Percentiles rank a stretch among this genome's conserved stretches.
Evolutionary conservation across 1,284 basidiomycete genomes (phyloP).

Genomic region (Trichosporon asahii): DNA sequence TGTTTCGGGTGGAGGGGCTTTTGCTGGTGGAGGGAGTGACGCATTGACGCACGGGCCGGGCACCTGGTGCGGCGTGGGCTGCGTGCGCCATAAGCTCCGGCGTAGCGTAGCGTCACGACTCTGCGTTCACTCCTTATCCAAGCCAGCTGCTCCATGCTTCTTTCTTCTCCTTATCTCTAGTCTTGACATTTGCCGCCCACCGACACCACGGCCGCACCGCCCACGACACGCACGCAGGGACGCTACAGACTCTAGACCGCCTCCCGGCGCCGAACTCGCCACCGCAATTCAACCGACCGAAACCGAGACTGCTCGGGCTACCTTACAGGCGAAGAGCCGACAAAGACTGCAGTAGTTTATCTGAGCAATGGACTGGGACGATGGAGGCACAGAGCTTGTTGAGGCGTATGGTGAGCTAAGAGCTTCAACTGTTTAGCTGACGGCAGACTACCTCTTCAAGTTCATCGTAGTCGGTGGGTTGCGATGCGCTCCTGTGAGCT

Average conservation of each 20-base stretch:
- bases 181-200: not conserved
- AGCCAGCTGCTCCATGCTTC: not conserved
- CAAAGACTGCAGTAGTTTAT: not conserved
- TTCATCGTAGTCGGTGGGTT: slow-evolving; percentile 85
- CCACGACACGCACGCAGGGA: not conserved
- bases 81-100: not conserved
- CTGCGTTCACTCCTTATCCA: not conserved
- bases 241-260: not conserved
- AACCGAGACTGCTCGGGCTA: not conserved
- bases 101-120: not conserved
- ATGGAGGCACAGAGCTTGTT: slow-evolving; percentile 75
- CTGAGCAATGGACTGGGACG: slow-evolving; percentile 12
- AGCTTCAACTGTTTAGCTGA: not conserved
- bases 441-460: slow-evolving; percentile 90
- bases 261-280: not conserved
- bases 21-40: not conserved
- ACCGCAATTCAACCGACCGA: not conserved
- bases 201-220: not conserved
- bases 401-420: slow-evolving; percentile 77
- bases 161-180: not conserved
- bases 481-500: slow-evolving; percentile 2
- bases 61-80: not conserved
- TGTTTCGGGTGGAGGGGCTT: not conserved
- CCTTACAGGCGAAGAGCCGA: slow-evolving; percentile 13
- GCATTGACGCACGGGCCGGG: not conserved